Evolutionary conservation across 1,284 basidiomycete genomes (phyloP), one percentile per base, ranked within the genome.

Genomic region (Rhizoctonia solani): DNA sequence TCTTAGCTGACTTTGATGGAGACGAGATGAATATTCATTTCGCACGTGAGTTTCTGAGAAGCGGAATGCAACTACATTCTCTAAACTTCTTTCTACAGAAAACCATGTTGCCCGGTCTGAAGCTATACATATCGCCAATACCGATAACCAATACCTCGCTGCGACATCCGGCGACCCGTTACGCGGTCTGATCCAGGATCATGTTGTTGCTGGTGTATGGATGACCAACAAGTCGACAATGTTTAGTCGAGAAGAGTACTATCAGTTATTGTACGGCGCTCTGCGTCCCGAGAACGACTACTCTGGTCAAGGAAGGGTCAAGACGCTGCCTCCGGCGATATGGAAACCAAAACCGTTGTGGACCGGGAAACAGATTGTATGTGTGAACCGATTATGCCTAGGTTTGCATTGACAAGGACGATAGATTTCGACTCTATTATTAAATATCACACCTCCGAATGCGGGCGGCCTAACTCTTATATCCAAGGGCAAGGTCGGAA

Each of bases 1-100:
- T 54, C 67, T 56, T 69, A 92, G 97, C 97, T 76, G 97, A 99
- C 79, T 99, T 99, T 76, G 97, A 99, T 76, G 97, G 97, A 74
- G 97, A 99, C 80, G 94, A 99, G 79, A 99, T 99, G 96, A 99
- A 99, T 80, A 95, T 99, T 71, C 96, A 99, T 80, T 99, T 99
- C 75, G 95, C 96, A 73, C 96, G 93, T 89, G 80, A 81, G 88
- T 81, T 73, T 69, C n/a, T n/a, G n/a, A n/a, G n/a, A n/a, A n/a
- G n/a, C n/a, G n/a, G 13, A 25, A 16, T 59, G 37, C 30, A 37
- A 39, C 5, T 54, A 21, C 54, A 16, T 13, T 34, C 39, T 66
- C 34, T 47, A n/a, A 23, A 5, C 2, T 29, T 21, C 54, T 32
- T 49, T 42, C 66, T 70, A 1, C 72, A 93, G 90, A 97, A 79